Base-by-base conservation (phyloP, 768 basidiomycete genomes). In the Boletus coccyginus region DNA sequence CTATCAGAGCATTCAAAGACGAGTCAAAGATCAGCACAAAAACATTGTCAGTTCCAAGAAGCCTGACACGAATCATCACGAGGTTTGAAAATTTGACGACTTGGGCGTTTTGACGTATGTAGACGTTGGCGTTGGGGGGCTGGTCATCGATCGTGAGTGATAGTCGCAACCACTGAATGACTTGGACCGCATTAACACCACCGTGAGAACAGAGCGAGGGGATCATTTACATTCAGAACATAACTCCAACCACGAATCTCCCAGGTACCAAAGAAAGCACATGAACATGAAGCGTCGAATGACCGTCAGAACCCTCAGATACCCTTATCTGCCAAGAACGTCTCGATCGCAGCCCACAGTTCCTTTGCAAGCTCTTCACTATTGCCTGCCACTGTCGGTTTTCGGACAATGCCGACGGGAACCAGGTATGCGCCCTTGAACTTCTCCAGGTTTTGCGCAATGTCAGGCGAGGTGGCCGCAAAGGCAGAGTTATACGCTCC, bases 391-490 rank as follows among this genome's bases (percentile, higher is more conserved):
- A 48, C 54, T 8, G 50, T 56, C 4, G 64, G 56, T 27, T 53
- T 3, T 17, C 50, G 14, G 5, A 75, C 38, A 1, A 17, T 56
- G 8, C 60, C 67, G 0, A 66, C 58, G 0, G 73, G 72, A 29
- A 66, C 43, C n/a, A 74, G 46, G 50, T 74, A 71, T 52, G 57
- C 62, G n/a, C 74, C 70, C 41, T 60, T 58, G 55, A 69, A 74
- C 50, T 58, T 69, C 16, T 62, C 63, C 38, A 55, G 55, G 7
- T 65, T 24, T 13, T 60, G 53, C 6, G 31, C 46, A 12, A 74
- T 46, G 10, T 65, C 64, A 16, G 64, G 38, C 7, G 68, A 67
- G 14, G 65, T 70, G 0, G 74, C 73, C 8, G 74, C 72, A 47
- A 69, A 69, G 31, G 42, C 62, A 9, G 67, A 61, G 2, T 64